phyloP scores from a whole-genome alignment of 1,284 basidiomycete genomes.

The Microbotryum intermedium region DNA sequence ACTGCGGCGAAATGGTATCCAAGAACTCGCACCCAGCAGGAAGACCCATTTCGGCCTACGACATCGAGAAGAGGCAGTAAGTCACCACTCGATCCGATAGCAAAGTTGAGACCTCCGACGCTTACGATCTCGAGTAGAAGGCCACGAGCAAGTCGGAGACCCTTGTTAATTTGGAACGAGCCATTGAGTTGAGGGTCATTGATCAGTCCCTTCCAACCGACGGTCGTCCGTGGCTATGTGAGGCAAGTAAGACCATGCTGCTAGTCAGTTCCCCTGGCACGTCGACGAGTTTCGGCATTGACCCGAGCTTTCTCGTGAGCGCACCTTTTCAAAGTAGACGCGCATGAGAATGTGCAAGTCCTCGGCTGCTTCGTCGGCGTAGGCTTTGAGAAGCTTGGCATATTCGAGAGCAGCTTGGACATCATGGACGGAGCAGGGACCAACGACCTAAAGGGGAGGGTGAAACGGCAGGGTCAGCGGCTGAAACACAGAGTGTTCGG shows the following conservation, averaged over 20 bases:
- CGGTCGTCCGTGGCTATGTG: slow-evolving; percentile 69
- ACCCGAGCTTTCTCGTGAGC: neutral
- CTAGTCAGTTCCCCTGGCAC: neutral
- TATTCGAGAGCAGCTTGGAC: slow-evolving; percentile 75
- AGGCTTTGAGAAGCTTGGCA: slow-evolving; percentile 61
- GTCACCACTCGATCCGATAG: neutral
- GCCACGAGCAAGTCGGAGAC: slow-evolving; percentile 79
- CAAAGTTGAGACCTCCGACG: slow-evolving; percentile 50
- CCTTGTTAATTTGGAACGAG: slow-evolving; percentile 87
- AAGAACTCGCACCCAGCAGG: slow-evolving; percentile 42
- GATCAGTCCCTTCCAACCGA: slow-evolving; percentile 98
- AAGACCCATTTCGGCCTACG: slow-evolving; percentile 38
- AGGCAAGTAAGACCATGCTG: too few species aligned
- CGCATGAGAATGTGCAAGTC: slow-evolving; percentile 93
- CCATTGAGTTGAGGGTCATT: slow-evolving; percentile 80
- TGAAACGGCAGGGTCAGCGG: neutral
- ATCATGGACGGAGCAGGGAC: slow-evolving; percentile 88
- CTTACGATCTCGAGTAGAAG: slow-evolving; percentile 66
- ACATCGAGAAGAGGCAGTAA: neutral
- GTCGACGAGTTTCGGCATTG: neutral
- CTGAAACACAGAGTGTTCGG: neutral
- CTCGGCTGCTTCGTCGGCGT: slow-evolving; percentile 68
- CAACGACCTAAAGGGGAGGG: slow-evolving; percentile 38
- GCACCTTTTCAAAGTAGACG: slow-evolving; percentile 81
- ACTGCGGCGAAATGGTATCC: slow-evolving; percentile 83